Conservation (phyloP, 1,284 basidiomycete genomes). For the Leccinum subfulvum region DNA sequence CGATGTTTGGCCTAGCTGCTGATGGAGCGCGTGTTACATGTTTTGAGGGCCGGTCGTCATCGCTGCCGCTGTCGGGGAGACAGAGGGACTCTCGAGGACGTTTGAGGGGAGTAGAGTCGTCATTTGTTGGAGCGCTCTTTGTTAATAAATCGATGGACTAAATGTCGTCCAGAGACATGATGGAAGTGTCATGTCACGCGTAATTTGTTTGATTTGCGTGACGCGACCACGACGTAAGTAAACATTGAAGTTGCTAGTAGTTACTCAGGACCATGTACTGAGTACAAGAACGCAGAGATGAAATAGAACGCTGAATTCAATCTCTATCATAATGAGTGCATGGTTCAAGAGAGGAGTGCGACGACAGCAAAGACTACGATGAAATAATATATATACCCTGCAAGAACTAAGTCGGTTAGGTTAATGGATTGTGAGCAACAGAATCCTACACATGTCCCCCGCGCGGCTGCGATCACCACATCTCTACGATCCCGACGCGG, state of each 20-base stretch:
- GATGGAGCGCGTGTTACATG: slow-evolving; percentile 21
- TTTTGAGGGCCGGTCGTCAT: slow-evolving; percentile 28
- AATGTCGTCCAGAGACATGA: slow-evolving; percentile 42
- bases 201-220: slow-evolving; percentile 27
- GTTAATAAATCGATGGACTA: slow-evolving; percentile 34
- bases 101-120: slow-evolving; percentile 26
- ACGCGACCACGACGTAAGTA: slow-evolving; percentile 3
- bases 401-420: background rate
- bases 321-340: background rate
- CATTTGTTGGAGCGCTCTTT: slow-evolving; percentile 2
- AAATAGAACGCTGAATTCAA: background rate
- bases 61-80: slow-evolving; percentile 48
- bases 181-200: slow-evolving; percentile 21
- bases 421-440: background rate
- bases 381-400: background rate
- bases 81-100: slow-evolving; percentile 47
- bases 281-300: no score
- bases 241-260: no score
- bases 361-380: background rate
- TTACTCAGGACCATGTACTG: no score
- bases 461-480: background rate
- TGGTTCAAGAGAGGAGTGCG: background rate
- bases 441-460: background rate
- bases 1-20: slow-evolving; percentile 44
- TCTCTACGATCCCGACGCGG: background rate